These are phyloP conservation scores for Cercospora sojina DNA, from an alignment of 2,329 filamentous ascomycete species.

Conservation along the genomic window DNA sequence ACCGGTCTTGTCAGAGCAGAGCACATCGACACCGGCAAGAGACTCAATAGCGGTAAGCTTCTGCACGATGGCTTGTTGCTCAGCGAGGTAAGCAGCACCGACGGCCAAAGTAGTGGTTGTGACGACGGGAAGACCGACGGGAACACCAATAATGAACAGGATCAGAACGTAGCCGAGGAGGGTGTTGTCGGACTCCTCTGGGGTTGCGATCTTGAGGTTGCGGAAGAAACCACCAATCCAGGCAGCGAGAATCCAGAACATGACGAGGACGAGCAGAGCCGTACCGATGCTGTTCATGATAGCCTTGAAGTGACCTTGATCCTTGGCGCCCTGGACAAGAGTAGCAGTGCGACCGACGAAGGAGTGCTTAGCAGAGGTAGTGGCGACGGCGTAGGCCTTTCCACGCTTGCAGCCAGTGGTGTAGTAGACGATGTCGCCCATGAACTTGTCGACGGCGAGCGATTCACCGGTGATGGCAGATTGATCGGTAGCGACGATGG, in stretches of 20 bases:
- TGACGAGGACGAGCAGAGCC: constrained; percentile 69
- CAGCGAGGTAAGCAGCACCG: constrained; percentile 72
- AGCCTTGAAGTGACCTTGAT: constrained; percentile 76
- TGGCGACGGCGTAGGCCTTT: constrained; percentile 69
- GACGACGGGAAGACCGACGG: constrained; percentile 75
- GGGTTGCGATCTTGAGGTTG: constrained; percentile 62
- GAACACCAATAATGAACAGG: constrained; percentile 74
- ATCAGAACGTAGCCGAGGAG: constrained; percentile 68
- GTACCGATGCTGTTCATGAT: constrained; percentile 82
- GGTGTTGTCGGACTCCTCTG: constrained; percentile 59
- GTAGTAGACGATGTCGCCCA: constrained; percentile 74
- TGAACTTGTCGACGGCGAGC: constrained; percentile 75
- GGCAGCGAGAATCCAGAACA: constrained; percentile 71
- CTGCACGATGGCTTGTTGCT: constrained; percentile 77
- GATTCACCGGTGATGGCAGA: constrained; percentile 80
- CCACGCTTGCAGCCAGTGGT: constrained; percentile 80
- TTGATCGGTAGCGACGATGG: constrained; percentile 71
- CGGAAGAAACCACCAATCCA: constrained; percentile 81
- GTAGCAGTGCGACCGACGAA: constrained; percentile 75
- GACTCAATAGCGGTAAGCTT: constrained; percentile 78
- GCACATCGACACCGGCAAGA: constrained; percentile 71
- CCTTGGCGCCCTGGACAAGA: constrained; percentile 71
- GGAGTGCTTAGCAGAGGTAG: constrained; percentile 66
- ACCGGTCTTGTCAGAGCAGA: constrained; percentile 81
- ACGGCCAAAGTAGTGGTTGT: constrained; percentile 76